phyloP scores from a whole-genome alignment of 352 stramenopile species.

The Globisporangium rhizosaccharum region DNA sequence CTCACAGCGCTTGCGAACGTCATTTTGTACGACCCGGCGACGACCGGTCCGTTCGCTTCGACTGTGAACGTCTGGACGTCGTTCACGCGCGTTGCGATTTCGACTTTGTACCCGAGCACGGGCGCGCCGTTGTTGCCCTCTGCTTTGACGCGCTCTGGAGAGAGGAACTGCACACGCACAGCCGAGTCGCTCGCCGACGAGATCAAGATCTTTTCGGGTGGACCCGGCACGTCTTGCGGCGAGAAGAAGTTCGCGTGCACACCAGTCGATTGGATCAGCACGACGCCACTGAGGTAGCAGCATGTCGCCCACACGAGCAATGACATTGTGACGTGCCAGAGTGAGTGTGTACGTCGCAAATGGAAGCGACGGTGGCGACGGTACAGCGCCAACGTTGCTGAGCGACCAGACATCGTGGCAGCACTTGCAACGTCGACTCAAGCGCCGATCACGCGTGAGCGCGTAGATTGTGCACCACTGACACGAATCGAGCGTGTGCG shows the following conservation, averaged over 20 bases:
- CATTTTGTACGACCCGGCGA: conserved; percentile 49
- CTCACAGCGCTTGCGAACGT: conserved; percentile 38
- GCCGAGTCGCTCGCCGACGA: conserved; percentile 37
- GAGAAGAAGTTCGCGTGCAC: conserved; percentile 39
- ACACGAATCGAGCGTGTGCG: no score
- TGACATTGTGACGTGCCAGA: not conserved
- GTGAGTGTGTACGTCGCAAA: not conserved
- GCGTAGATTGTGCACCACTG: no score
- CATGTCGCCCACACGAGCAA: conserved; percentile 4
- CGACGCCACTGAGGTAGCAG: not conserved
- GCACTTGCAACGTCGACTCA: no score
- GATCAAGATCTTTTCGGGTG: conserved; percentile 57
- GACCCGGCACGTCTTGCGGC: conserved; percentile 56
- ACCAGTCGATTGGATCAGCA: not conserved
- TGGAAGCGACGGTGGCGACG: not conserved
- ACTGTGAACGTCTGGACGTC: conserved; percentile 72
- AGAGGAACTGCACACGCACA: conserved; percentile 58
- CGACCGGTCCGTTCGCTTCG: conserved; percentile 42
- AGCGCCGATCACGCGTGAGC: no score
- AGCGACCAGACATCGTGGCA: no score
- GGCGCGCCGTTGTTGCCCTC: conserved; percentile 66
- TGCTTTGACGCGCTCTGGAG: conserved; percentile 45
- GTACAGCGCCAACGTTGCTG: no score
- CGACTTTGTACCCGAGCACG: conserved; percentile 74
- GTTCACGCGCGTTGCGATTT: conserved; percentile 61